phyloP scores from a whole-genome alignment of 2,329 filamentous ascomycete species.

The Stagonosporopsis vannaccii region DNA sequence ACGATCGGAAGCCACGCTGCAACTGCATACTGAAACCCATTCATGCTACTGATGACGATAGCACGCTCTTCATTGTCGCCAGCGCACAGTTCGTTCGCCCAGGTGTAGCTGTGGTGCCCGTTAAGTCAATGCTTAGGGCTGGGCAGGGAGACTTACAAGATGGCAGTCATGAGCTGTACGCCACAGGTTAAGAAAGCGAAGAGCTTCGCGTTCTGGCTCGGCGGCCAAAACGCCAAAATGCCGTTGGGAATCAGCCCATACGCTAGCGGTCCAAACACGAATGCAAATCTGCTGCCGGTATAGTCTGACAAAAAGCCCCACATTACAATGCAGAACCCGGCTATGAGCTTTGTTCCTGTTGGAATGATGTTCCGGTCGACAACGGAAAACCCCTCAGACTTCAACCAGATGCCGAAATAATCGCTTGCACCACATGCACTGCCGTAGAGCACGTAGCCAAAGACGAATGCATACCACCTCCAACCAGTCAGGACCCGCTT shows the following conservation, averaged over 20 bases:
- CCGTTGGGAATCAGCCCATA: slow-evolving; percentile 1
- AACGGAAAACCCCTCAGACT: slow-evolving; percentile 1
- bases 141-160: not conserved
- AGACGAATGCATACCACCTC: slow-evolving; percentile 2
- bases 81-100: slow-evolving; percentile 6
- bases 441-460: slow-evolving; percentile 5
- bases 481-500: slow-evolving; percentile 2
- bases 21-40: slow-evolving; percentile 4
- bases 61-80: slow-evolving; percentile 7
- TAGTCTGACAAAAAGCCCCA: slow-evolving; percentile 5
- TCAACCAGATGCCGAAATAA: slow-evolving; percentile 5
- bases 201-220: slow-evolving; percentile 3
- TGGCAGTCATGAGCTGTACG: slow-evolving; percentile 10
- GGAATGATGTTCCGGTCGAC: slow-evolving; percentile 4
- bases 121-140: not conserved
- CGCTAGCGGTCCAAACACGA: slow-evolving; percentile 7
- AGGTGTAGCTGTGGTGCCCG: not conserved
- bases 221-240: slow-evolving; percentile 1
- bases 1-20: slow-evolving; percentile 7
- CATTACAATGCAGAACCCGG: slow-evolving; percentile 3
- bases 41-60: slow-evolving; percentile 9
- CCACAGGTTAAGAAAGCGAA: slow-evolving; percentile 6
- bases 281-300: not conserved
- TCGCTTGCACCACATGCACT: slow-evolving; percentile 4
- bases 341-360: slow-evolving; percentile 1